Base-by-base conservation (phyloP, 78 protist species). In the Dictyostelium firmibasis region DNA sequence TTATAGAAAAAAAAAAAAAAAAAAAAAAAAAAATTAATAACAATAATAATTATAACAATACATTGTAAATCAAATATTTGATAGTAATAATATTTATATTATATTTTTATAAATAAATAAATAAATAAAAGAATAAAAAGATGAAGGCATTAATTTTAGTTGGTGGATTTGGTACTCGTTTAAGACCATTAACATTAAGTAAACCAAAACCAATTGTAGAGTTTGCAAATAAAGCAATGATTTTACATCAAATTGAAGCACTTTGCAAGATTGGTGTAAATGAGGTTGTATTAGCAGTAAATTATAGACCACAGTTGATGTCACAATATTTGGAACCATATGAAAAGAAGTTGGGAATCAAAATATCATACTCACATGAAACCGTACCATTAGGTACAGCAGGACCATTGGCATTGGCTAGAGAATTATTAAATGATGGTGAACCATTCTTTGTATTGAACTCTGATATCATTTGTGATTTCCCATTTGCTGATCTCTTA, bases 71-170 rank as follows among this genome's bases (percentile, higher is more conserved):
- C 33, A 13, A 70, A 33, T 72, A 16, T 50, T 50, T 50, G 16
- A 33, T 72, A 70, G 33, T 25, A 27, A 31, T 13, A 31, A 31
- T 67, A 23, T 64, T 6, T 64, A 4, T 25, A n/a, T 29, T 29
- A 29, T 25, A 29, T n/a, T 38, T 38, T 38, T 38, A 31, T 29
- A 31, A 25, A 67, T 25, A 25, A 13, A 64, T 25, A 10, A n/a
- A 25, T 1, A 27, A 27, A 29, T 11, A 27, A 29, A 29, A 29
- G 11, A 69, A n/a, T 9, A 25, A 29, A 10, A 86, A 35, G 20
- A 98, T 97, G 98, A 98, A 98, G 84, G 99, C 99, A 1, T 97
- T 98, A n/a, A 98, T 98, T 82, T 96, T 98, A 41, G 99, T 98
- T 23, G 99, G 99, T 23, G 99, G 99, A 6, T 98, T 93, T 44